Evolutionary conservation across 345 rosid genomes (phyloP).

Genomic region (Eucalyptus regnans): DNA sequence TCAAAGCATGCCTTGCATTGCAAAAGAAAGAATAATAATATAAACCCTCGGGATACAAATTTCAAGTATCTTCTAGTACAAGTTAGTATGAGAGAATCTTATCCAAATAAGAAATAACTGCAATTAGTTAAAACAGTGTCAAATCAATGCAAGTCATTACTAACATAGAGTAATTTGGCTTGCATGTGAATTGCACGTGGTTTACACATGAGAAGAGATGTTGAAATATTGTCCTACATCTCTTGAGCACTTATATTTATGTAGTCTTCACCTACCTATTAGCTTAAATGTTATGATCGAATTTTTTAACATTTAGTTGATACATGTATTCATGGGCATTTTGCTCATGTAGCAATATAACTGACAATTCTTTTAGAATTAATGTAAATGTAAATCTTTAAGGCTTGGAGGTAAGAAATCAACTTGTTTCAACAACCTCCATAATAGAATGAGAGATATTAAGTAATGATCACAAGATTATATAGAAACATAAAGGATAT

Average conservation of each 20-base stretch:
- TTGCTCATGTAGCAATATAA: neutral
- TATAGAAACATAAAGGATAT: no score
- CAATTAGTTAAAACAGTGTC: neutral
- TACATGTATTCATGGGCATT: neutral
- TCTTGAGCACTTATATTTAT: no score
- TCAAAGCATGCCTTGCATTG: constrained; percentile 86
- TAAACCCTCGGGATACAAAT: constrained; percentile 63
- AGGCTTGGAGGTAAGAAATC: constrained; percentile 52
- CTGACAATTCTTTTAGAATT: constrained; percentile 71
- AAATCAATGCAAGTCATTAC: neutral
- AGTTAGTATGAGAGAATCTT: constrained; percentile 51
- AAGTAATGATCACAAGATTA: neutral
- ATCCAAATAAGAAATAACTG: neutral
- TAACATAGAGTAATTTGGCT: neutral
- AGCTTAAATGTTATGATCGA: no score
- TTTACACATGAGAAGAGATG: no score
- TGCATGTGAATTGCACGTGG: no score
- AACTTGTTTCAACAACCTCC: constrained; percentile 42
- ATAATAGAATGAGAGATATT: constrained; percentile 35
- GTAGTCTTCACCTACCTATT: no score
- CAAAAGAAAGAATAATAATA: constrained; percentile 69
- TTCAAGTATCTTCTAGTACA: constrained; percentile 62
- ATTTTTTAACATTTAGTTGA: no score
- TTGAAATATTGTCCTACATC: no score
- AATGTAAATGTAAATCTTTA: constrained; percentile 47